phyloP scores from a whole-genome alignment of 2,329 filamentous ascomycete species.

The Ceratocystis lukuohia region DNA sequence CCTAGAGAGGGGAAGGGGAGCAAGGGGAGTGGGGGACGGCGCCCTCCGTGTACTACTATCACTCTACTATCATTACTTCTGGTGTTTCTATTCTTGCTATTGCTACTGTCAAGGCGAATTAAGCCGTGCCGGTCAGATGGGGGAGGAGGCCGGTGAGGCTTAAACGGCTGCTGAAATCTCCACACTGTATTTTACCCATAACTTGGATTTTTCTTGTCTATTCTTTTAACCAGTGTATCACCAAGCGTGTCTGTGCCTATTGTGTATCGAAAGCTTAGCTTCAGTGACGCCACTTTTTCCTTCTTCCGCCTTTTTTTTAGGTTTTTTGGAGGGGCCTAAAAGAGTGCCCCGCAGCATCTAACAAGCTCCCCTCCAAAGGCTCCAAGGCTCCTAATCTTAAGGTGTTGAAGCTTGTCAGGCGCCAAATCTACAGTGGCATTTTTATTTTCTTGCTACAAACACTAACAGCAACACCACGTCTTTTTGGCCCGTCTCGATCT shows the following conservation, averaged over 20 bases:
- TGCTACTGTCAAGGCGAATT: background rate
- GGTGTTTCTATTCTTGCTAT: slow-evolving; percentile 12
- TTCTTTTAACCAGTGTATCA: background rate
- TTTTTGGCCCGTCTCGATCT: background rate
- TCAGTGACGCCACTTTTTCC: slow-evolving; percentile 9
- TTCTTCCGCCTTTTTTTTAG: background rate
- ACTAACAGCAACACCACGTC: background rate
- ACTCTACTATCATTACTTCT: slow-evolving; percentile 2
- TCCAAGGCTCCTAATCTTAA: background rate
- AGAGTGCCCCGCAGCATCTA: slow-evolving; percentile 5
- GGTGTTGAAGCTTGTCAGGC: background rate
- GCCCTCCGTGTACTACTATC: slow-evolving; percentile 13
- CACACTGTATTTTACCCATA: slow-evolving; percentile 19
- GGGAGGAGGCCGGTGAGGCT: slow-evolving; percentile 7
- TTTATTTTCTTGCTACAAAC: background rate
- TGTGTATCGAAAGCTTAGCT: background rate
- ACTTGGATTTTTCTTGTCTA: slow-evolving; percentile 1
- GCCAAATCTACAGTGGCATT: background rate
- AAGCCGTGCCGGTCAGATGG: background rate
- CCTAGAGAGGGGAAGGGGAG: background rate
- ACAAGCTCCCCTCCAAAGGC: slow-evolving; percentile 1
- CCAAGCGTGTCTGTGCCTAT: background rate
- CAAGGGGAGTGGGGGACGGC: background rate
- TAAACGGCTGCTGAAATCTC: slow-evolving; percentile 17
- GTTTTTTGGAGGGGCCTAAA: background rate